Base-by-base conservation (phyloP, 352 stramenopile species). In the Globisporangium spiculum region DNA sequence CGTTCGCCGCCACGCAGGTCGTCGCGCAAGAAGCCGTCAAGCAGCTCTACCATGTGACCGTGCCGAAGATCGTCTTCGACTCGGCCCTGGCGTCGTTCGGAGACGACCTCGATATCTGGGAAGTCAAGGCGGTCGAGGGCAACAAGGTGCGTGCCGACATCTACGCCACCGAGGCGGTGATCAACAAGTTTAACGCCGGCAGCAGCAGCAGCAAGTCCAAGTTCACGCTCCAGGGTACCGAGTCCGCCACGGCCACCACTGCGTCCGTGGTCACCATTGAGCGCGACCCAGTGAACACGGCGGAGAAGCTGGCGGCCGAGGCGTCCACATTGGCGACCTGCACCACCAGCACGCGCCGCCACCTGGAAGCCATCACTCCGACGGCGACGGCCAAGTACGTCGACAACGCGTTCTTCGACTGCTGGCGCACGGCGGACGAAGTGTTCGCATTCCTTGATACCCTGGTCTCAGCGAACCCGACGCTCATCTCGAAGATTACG, bases 41-140 rank as follows among this genome's bases (percentile, higher is more conserved):
- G 72, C 65, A 78, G 41, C 72, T 73, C 52, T 78, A 65, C 65
- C 72, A 78, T 59, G 72, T 78, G 8, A 78, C 60, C 1, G 65
- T 75, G 57, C 72, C 72, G 27, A 78, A 75, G 72, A 30, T 26
- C 38, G 54, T 73, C 26, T 69, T 67, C 4, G 62, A 67, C 26
- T 60, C 46, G 3, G 18, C 26, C 1, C 34, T 38, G 34, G 34
- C 34, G 34, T 32, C 27, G 8, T 60, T 67, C 48, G 62, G 62
- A 1, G 48, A 67, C 27, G 46, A 67, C 16, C 32, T 67, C 18
- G 62, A 67, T 20, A 60, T 67, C 62, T 67, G 62, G 62, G 41
- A 60, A 22, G 62, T 60, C 8, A 34, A 36, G 4, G 46, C 26
- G n/a, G 30, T 52, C 34, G 34, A 38, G 0, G 62, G 38, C n/a